A percentile compares a stretch with the other conserved stretches of the same genome.
These are phyloP conservation scores for Alisma plantagoaquatica DNA, from an alignment of 106 monocot species.

Conservation along the genomic window DNA sequence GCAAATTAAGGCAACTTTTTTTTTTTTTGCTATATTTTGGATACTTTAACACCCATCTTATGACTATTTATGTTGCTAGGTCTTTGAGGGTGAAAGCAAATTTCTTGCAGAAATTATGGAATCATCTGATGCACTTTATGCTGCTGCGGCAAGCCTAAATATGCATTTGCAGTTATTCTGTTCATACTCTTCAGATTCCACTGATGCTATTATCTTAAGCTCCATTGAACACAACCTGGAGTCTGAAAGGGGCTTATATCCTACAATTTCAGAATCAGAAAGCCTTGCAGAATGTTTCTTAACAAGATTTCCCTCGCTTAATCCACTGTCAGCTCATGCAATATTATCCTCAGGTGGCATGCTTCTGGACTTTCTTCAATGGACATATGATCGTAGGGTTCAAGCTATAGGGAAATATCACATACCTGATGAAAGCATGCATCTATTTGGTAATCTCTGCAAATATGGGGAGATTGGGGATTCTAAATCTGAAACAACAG, in stretches of 20 bases:
- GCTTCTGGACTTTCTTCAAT: constrained; percentile 71
- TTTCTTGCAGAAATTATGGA: constrained; percentile 74
- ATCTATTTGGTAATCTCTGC: constrained; percentile 66
- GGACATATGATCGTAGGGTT: constrained; percentile 72
- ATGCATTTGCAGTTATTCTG: constrained; percentile 83
- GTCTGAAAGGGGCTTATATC: constrained; percentile 35
- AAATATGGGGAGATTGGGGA: constrained; percentile 87
- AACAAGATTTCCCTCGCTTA: constrained; percentile 76
- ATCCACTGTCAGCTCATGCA: constrained; percentile 82
- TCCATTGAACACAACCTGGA: constrained; percentile 41
- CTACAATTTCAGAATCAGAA: constrained; percentile 76
- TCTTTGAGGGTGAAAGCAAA: constrained; percentile 80
- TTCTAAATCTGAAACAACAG: constrained; percentile 91
- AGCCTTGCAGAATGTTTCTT: constrained; percentile 79
- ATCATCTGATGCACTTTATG: constrained; percentile 78
- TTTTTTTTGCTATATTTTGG: too few relatives aligned
- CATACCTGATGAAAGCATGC: constrained; percentile 47
- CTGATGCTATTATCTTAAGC: constrained; percentile 77
- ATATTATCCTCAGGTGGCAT: constrained; percentile 61
- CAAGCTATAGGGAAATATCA: constrained; percentile 62
- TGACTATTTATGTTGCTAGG: too few relatives aligned
- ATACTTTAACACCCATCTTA: too few relatives aligned
- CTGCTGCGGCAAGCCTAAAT: constrained; percentile 75
- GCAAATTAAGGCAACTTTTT: too few relatives aligned
- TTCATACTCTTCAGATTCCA: constrained; percentile 63